A percentile compares a stretch with the other conserved stretches of the same genome.
Evolutionary conservation across 75 land plant species (phyloP).

Genomic region (Pinus taeda): DNA sequence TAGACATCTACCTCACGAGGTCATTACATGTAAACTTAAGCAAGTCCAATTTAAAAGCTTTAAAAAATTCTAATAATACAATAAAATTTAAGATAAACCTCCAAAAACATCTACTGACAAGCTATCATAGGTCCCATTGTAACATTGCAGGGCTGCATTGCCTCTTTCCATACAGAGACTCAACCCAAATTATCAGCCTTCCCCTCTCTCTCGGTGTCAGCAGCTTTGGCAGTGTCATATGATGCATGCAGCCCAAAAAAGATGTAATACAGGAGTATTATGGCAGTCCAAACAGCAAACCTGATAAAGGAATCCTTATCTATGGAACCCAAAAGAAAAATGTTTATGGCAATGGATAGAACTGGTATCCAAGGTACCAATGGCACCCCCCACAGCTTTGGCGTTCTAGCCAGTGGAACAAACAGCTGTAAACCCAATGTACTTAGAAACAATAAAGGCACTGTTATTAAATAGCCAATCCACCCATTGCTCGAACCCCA

Average conservation of each 20-base stretch:
- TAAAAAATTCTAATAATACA: no score
- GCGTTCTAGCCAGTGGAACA: constrained; percentile 51
- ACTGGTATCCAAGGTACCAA: constrained; percentile 88
- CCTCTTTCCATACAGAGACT: no score
- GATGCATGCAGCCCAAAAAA: constrained; percentile 80
- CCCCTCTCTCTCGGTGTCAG: no score
- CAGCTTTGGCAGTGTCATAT: constrained; percentile 63
- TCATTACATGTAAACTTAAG: no score
- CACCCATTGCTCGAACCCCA: constrained; percentile 63
- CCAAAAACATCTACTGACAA: no score
- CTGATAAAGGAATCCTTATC: constrained; percentile 59
- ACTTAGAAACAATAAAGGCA: constrained; percentile 56
- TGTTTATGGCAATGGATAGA: constrained; percentile 69
- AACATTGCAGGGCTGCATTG: no score
- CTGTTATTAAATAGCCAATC: constrained; percentile 44
- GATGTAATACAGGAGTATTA: constrained; percentile 66
- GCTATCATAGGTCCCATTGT: no score
- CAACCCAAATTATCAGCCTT: no score
- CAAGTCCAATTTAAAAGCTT: no score
- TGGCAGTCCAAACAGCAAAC: constrained; percentile 62
- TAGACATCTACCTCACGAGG: no score
- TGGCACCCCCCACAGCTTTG: constrained; percentile 80
- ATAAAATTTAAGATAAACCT: no score
- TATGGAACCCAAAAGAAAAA: constrained; percentile 80
- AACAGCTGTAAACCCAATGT: constrained; percentile 36